Conservation (phyloP, 345 rosid genomes). For the Gossypium sturtianum region DNA sequence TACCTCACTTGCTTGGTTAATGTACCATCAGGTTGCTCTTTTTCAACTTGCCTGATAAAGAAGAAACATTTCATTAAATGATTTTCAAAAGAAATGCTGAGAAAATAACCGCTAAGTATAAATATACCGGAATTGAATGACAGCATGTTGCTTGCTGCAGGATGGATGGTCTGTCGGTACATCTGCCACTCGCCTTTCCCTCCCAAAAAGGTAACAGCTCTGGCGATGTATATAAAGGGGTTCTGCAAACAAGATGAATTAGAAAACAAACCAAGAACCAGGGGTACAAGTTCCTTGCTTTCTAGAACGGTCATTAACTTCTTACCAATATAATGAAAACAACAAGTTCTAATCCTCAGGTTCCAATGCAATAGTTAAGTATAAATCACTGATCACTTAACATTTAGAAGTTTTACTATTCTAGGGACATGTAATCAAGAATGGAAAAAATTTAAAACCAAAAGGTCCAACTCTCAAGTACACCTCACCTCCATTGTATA, state of each 20-base stretch:
- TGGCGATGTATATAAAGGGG: slow-evolving; percentile 95
- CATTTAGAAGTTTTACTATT: background rate
- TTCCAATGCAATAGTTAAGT: background rate
- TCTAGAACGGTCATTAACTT: slow-evolving; percentile 1
- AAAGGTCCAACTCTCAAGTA: background rate
- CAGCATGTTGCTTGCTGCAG: slow-evolving; percentile 99
- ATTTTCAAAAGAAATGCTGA: background rate
- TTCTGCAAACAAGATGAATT: slow-evolving; percentile 39
- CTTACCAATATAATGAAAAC: background rate
- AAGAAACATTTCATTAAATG: slow-evolving; percentile 19
- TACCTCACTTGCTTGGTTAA: slow-evolving; percentile 62
- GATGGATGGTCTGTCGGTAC: slow-evolving; percentile 98
- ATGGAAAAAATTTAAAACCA: background rate
- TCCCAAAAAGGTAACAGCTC: slow-evolving; percentile 90
- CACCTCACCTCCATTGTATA: background rate
- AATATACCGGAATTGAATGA: slow-evolving; percentile 74
- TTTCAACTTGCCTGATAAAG: slow-evolving; percentile 64
- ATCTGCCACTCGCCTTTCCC: slow-evolving; percentile 93
- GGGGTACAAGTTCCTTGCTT: background rate
- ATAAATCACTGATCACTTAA: background rate
- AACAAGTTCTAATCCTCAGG: background rate
- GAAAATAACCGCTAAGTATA: slow-evolving; percentile 14
- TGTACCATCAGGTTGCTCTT: slow-evolving; percentile 73
- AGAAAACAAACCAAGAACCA: slow-evolving; percentile 8
- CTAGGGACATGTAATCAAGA: no score